A percentile compares a stretch with the other conserved stretches of the same genome.
Conservation (phyloP, 2,329 filamentous ascomycete genomes). For the Colletotrichum godetiae region DNA sequence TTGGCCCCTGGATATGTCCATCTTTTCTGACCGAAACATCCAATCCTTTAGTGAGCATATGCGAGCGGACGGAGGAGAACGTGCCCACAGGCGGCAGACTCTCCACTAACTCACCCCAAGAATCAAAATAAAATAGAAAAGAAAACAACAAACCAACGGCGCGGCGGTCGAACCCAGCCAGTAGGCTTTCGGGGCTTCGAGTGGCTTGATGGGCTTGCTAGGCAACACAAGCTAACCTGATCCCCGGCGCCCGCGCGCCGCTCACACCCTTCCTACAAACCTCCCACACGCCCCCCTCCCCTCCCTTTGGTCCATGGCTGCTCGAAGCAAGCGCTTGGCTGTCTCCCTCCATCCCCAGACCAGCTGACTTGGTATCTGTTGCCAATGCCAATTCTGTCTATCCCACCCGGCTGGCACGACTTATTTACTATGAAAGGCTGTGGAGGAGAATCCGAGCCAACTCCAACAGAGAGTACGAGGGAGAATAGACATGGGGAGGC, state of each 20-base stretch:
- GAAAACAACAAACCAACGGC: slow-evolving; percentile 29
- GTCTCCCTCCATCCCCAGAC: slow-evolving; percentile 10
- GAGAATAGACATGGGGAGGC: not conserved
- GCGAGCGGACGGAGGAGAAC: not conserved
- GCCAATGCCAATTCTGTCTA: not conserved
- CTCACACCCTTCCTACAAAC: not conserved
- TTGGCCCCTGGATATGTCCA: slow-evolving; percentile 1
- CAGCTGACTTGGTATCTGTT: not conserved
- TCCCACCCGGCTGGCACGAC: not conserved
- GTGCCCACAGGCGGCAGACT: not conserved
- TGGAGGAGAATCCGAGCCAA: not conserved
- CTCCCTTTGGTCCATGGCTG: not conserved
- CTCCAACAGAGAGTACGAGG: not conserved
- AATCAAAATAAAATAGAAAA: not conserved
- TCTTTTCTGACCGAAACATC: slow-evolving; percentile 27
- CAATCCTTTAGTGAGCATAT: slow-evolving; percentile 13
- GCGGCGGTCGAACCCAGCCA: not conserved
- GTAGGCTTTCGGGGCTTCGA: slow-evolving; percentile 17
- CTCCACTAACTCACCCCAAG: not conserved
- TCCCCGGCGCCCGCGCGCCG: slow-evolving; percentile 9
- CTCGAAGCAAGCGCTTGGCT: slow-evolving; percentile 23
- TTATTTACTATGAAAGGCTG: not conserved
- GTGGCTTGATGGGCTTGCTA: slow-evolving; percentile 21
- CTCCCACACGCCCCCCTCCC: slow-evolving; percentile 1
- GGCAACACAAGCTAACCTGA: slow-evolving; percentile 27